Conservation (phyloP, 2,329 filamentous ascomycete species). For the Monosporascus sp. region DNA sequence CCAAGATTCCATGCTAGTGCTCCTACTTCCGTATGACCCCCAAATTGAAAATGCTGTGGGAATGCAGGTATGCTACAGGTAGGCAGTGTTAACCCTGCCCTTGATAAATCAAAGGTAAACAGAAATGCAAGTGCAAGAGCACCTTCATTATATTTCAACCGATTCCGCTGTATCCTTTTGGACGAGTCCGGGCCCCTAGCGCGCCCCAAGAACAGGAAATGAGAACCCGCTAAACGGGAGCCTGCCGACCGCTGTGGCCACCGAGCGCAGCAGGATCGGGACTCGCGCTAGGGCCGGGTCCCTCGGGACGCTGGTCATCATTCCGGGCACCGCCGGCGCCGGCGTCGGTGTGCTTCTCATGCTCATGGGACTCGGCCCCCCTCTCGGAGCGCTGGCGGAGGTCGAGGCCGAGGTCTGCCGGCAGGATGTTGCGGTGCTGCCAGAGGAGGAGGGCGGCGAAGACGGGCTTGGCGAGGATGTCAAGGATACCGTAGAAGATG, state of each 20-base stretch:
- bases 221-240: not conserved
- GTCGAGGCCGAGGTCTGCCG: constrained; percentile 47
- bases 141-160: too few species aligned
- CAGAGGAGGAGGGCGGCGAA: constrained; percentile 57
- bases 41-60: too few species aligned
- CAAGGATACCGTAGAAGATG: constrained; percentile 63
- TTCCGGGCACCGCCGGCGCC: not conserved
- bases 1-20: too few species aligned
- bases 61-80: too few species aligned
- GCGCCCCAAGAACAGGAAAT: not conserved
- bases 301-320: constrained; percentile 4
- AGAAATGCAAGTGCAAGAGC: too few species aligned
- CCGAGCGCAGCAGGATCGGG: not conserved
- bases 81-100: too few species aligned
- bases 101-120: too few species aligned
- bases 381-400: constrained; percentile 24
- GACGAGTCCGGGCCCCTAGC: too few species aligned
- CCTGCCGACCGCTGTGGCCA: not conserved
- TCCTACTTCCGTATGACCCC: too few species aligned
- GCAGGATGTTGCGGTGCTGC: constrained; percentile 58
- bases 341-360: constrained; percentile 16
- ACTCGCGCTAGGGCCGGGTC: constrained; percentile 9
- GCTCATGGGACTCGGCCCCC: not conserved
- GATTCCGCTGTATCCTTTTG: too few species aligned
- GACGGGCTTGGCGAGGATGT: constrained; percentile 58